Percentiles rank a stretch among this genome's conserved stretches.
Conservation (phyloP, 805 yeast genomes). For the Ogataea saltuana region DNA sequence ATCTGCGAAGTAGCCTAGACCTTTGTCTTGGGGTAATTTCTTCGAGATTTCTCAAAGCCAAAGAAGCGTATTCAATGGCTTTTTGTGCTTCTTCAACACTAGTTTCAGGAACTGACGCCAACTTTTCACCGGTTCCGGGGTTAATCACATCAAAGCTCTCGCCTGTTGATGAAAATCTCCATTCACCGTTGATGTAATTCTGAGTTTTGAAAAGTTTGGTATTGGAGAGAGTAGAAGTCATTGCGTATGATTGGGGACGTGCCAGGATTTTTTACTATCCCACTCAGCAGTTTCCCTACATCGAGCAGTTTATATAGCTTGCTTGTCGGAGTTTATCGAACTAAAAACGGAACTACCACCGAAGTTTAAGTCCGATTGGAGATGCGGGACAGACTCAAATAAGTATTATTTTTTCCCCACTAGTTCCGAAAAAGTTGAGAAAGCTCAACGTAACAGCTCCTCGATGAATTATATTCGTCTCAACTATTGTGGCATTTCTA, state of each 20-base stretch:
- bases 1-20: constrained; percentile 45
- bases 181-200: constrained; percentile 69
- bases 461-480: no score
- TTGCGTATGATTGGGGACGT: no score
- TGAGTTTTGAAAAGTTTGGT: constrained; percentile 6
- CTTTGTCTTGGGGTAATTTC: constrained; percentile 45
- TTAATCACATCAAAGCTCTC: constrained; percentile 56
- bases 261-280: no score
- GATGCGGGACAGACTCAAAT: not conserved
- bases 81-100: constrained; percentile 50
- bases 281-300: no score
- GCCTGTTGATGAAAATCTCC: constrained; percentile 49
- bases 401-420: not conserved
- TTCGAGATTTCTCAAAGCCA: constrained; percentile 50
- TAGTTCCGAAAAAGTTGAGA: not conserved
- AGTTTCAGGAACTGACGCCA: constrained; percentile 52
- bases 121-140: constrained; percentile 54
- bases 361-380: no score
- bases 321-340: no score
- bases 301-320: no score
- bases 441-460: no score
- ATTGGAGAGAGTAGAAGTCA: constrained; percentile 4
- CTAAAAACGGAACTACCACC: no score
- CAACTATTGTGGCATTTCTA: no score
- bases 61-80: constrained; percentile 53